Conservation (phyloP, 192 early-diverging fungal species). For the Jimgerdemannia lactiflua region DNA sequence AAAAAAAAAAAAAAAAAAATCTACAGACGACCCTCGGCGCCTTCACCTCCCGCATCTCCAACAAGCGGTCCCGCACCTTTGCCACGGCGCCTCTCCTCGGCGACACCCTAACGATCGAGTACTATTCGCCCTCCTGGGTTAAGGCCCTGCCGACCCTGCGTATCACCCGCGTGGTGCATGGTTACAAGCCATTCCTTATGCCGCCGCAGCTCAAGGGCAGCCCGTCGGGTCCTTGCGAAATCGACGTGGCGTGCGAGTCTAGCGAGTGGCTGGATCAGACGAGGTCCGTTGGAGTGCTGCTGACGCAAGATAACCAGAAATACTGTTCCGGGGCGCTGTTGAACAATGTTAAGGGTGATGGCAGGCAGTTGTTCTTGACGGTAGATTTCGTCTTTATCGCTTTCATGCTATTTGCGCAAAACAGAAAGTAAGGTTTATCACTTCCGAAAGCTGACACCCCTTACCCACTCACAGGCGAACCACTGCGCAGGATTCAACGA, state of each 20-base stretch:
- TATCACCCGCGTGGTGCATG: conserved; percentile 34
- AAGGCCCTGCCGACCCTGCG: conserved; percentile 21
- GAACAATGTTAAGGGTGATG: conserved; percentile 39
- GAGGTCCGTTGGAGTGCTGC: conserved; percentile 36
- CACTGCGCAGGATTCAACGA: conserved; percentile 36
- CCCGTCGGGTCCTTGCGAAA: conserved; percentile 39
- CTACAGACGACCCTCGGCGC: conserved; percentile 5
- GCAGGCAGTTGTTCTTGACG: conserved; percentile 42
- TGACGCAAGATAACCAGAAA: conserved; percentile 44
- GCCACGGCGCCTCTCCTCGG: conserved; percentile 37
- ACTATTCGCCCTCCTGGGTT: conserved; percentile 16
- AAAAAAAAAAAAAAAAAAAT: too few species aligned
- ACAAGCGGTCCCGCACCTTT: conserved; percentile 35
- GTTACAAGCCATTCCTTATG: conserved; percentile 33
- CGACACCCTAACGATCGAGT: conserved; percentile 30
- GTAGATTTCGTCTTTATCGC: conserved; percentile 17
- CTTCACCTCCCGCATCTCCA: conserved; percentile 32
- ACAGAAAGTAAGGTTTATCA: background rate
- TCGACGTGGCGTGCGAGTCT: conserved; percentile 36
- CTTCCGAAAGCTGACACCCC: background rate
- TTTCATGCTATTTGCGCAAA: background rate
- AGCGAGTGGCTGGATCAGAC: conserved; percentile 31
- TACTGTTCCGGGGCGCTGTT: conserved; percentile 43
- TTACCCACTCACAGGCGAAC: conserved; percentile 25
- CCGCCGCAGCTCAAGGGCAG: conserved; percentile 9